Evolutionary conservation across 2,329 filamentous ascomycete species (phyloP).

Genomic region (Fusarium cicatricum): DNA sequence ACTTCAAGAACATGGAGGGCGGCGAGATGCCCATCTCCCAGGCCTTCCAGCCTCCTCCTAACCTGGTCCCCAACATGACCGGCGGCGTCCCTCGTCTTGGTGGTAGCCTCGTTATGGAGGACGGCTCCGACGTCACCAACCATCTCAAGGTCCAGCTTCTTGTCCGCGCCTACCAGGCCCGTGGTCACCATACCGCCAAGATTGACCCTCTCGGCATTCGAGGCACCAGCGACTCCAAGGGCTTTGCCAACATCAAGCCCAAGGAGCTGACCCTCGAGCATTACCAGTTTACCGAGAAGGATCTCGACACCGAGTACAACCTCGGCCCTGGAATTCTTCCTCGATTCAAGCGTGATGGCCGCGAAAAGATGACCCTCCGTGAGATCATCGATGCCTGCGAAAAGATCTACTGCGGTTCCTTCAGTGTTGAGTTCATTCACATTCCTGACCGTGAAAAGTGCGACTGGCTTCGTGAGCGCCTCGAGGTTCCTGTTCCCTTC

Average conservation of each 20-base stretch:
- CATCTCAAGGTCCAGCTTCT: slow-evolving; percentile 98
- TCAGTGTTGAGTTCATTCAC: slow-evolving; percentile 98
- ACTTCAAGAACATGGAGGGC: slow-evolving; percentile 99
- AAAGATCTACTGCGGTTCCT: slow-evolving; percentile 96
- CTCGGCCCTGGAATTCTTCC: slow-evolving; percentile 95
- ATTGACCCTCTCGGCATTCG: slow-evolving; percentile 96
- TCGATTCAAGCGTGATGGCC: slow-evolving; percentile 86
- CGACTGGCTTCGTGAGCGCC: slow-evolving; percentile 95
- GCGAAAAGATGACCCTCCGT: slow-evolving; percentile 95
- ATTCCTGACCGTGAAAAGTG: slow-evolving; percentile 97
- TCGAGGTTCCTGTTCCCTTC: slow-evolving; percentile 94
- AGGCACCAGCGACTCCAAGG: slow-evolving; percentile 65
- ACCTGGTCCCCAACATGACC: slow-evolving; percentile 82
- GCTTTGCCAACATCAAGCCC: slow-evolving; percentile 86
- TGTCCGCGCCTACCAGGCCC: slow-evolving; percentile 96
- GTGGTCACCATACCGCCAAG: slow-evolving; percentile 97
- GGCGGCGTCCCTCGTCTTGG: slow-evolving; percentile 79
- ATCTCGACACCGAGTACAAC: slow-evolving; percentile 89
- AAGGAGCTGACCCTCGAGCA: slow-evolving; percentile 93
- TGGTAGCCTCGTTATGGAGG: slow-evolving; percentile 71
- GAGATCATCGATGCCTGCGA: slow-evolving; percentile 96
- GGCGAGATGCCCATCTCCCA: slow-evolving; percentile 98
- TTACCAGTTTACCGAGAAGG: slow-evolving; percentile 94
- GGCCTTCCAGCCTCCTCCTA: slow-evolving; percentile 95
- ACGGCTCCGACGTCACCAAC: slow-evolving; percentile 87